phyloP scores from a whole-genome alignment of 768 basidiomycete genomes.

The Phaffia tasmanica region DNA sequence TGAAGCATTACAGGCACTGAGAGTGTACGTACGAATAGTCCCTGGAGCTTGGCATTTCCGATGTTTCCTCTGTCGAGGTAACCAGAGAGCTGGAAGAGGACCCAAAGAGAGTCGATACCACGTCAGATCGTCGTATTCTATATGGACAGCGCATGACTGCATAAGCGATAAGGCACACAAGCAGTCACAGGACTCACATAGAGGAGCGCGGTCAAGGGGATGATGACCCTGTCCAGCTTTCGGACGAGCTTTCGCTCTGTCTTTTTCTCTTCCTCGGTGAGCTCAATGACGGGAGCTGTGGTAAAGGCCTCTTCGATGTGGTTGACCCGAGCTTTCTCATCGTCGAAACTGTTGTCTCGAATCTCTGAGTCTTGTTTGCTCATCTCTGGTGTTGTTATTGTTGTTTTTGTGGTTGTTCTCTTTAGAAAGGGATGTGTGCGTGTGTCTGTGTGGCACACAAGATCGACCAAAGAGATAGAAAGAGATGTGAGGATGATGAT shows the following conservation, averaged over 20 bases:
- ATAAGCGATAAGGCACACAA: not conserved
- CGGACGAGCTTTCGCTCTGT: constrained; percentile 1
- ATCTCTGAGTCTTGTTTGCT: too few species aligned
- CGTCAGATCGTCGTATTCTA: not conserved
- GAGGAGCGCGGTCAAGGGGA: not conserved
- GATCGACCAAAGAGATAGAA: too few species aligned
- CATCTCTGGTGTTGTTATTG: too few species aligned
- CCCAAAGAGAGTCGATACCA: not conserved
- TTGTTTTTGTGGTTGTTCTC: too few species aligned
- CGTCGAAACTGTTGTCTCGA: too few species aligned
- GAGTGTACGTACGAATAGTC: not conserved
- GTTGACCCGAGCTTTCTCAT: too few species aligned
- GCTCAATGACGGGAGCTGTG: too few species aligned
- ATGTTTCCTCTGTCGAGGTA: constrained; percentile 40
- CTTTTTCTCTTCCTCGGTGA: not conserved
- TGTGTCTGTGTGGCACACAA: too few species aligned
- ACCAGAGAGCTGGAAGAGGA: constrained; percentile 29
- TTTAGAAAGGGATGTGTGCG: too few species aligned
- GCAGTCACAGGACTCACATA: too few species aligned
- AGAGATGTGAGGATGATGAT: too few species aligned
- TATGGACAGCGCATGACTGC: not conserved
- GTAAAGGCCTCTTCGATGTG: too few species aligned
- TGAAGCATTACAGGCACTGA: not conserved
- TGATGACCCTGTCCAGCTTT: constrained; percentile 3
- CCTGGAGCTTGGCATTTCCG: constrained; percentile 27